These are phyloP conservation scores for Sporisorium iseilematis-ciliati DNA, from an alignment of 1,284 basidiomycete genomes.

Conservation along the genomic window DNA sequence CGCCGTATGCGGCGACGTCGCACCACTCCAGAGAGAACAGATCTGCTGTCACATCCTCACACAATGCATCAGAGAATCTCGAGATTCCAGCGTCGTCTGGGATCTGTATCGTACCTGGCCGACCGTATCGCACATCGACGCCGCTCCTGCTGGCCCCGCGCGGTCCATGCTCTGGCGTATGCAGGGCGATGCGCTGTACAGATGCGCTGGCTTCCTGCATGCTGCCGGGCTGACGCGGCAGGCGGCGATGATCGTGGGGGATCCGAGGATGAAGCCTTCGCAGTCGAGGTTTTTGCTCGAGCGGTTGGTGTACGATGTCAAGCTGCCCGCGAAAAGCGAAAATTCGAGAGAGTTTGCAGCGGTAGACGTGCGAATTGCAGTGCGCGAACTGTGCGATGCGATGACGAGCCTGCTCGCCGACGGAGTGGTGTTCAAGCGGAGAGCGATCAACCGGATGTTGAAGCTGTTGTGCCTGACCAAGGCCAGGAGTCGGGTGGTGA, in stretches of 20 bases:
- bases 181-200: constrained; percentile 34
- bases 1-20: constrained; percentile 8
- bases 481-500: constrained; percentile 22
- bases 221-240: constrained; percentile 21
- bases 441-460: constrained; percentile 16
- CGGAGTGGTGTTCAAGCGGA: constrained; percentile 33
- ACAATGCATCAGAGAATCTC: constrained; percentile 9
- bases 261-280: constrained; percentile 44
- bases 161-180: constrained; percentile 21
- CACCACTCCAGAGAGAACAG: constrained; percentile 18
- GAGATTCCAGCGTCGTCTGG: constrained; percentile 20
- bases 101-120: constrained; percentile 37
- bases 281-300: constrained; percentile 49
- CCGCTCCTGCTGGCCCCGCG: constrained; percentile 3
- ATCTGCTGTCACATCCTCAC: constrained; percentile 25
- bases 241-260: constrained; percentile 28
- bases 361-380: constrained; percentile 21
- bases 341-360: constrained; percentile 10
- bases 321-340: background rate
- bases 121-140: background rate
- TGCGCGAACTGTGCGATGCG: constrained; percentile 21
- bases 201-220: constrained; percentile 23
- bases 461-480: constrained; percentile 32
- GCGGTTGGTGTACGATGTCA: constrained; percentile 31
- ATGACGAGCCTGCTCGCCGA: constrained; percentile 40